Evolutionary conservation across 768 basidiomycete genomes (phyloP).

Genomic region (Auricularia cornea): DNA sequence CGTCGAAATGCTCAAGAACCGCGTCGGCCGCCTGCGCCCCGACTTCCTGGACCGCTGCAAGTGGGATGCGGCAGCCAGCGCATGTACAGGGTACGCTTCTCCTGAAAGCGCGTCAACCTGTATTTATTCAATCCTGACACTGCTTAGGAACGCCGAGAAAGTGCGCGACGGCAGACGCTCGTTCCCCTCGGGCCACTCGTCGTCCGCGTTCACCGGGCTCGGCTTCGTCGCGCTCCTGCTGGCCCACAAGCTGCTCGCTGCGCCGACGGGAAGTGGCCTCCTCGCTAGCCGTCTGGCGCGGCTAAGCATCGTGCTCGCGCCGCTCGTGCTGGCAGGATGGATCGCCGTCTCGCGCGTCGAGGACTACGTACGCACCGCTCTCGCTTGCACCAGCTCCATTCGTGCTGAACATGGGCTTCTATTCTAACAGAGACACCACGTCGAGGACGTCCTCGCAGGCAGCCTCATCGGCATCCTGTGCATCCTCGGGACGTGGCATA

Average conservation of each 20-base stretch:
- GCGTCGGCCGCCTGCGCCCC: constrained; percentile 51
- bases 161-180: constrained; percentile 48
- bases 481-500: constrained; percentile 42
- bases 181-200: constrained; percentile 65
- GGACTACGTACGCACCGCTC: constrained; percentile 61
- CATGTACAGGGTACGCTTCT: constrained; percentile 46
- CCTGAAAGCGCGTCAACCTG: background rate
- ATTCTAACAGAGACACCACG: constrained; percentile 60
- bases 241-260: constrained; percentile 50
- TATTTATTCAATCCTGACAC: constrained; percentile 3
- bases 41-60: constrained; percentile 60
- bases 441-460: constrained; percentile 61
- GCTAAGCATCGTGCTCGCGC: constrained; percentile 41
- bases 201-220: constrained; percentile 59
- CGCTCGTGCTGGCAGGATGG: constrained; percentile 49
- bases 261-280: constrained; percentile 27
- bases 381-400: constrained; percentile 7
- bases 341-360: constrained; percentile 56
- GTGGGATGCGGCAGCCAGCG: constrained; percentile 40
- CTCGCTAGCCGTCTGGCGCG: constrained; percentile 40
- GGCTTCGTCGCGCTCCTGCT: constrained; percentile 52
- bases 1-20: constrained; percentile 47
- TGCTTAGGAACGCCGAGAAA: constrained; percentile 22
- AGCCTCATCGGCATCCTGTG: constrained; percentile 47
- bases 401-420: constrained; percentile 1